Base-by-base conservation (phyloP, 257 asterid genomes). In the Solanum lignicaule region DNA sequence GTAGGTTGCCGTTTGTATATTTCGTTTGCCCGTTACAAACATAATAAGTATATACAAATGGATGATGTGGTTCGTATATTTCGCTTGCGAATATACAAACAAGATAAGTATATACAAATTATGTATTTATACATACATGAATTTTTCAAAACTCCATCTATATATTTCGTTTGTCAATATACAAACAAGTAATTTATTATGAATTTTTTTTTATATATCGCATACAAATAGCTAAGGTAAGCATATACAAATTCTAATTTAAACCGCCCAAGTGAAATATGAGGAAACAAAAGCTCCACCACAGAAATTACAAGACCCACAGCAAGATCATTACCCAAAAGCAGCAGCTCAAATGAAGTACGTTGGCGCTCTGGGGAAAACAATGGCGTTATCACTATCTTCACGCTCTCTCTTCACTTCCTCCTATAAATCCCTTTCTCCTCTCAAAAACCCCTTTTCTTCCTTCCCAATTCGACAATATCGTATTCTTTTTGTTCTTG, bases 351-450 rank as follows among this genome's bases (percentile, higher is more conserved):
- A 39, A 69, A 71, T 71, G 76, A 81, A 69, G 71, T 25, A 87
- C 89, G 84, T 68, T 88, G 21, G 83, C 14, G 27, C 73, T 72
- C 20, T 87, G 52, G 88, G 89, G 29, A 83, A 69, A 83, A 46
- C 87, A 38, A 85, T 91, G 92, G 94, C 93, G 38, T 85, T 92
- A 65, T 91, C 94, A 36, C 89, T 87, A 25, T 89, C 94, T 11
- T 78, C 92, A 18, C 81, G 92, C 66, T 79, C 84, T 86, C 88
- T 91, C 83, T 88, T 83, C 88, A 71, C 90, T 75, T 88, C 41
- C 52, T 76, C 93, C 60, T 89, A 88, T 31, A 87, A 81, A 52
- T 35, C 82, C 31, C 18, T 35, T 74, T 35, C 52, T 21, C 52
- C 52, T 21, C 52, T 74, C 20, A 74, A 6, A 35, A 88, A 3